Conservation (phyloP, 306 rosid species). For the Quercus parvula region DNA sequence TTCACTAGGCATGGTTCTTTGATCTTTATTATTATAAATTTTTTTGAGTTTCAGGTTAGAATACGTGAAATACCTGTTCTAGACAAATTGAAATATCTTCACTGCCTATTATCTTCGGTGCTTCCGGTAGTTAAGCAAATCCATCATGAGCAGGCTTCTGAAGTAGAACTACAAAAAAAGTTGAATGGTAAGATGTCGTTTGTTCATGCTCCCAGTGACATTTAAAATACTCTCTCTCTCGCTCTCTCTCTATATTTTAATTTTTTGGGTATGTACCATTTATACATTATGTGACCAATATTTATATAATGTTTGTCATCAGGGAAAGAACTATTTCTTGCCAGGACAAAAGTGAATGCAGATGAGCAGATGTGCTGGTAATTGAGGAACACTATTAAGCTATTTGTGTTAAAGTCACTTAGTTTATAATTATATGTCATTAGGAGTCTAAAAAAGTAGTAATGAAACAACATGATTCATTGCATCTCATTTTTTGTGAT, state of each 20-base stretch:
- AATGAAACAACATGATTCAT: not conserved
- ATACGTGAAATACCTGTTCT: conserved; percentile 80
- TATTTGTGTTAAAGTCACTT: not conserved
- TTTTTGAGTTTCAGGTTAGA: conserved; percentile 60
- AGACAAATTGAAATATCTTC: conserved; percentile 80
- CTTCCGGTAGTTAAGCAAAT: conserved; percentile 88
- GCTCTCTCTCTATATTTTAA: not conserved
- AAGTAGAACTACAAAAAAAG: conserved; percentile 84
- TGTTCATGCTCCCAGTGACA: not conserved
- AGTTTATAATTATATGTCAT: not conserved
- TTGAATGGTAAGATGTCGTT: conserved; percentile 62
- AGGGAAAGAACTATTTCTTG: conserved; percentile 78
- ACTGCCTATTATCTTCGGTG: conserved; percentile 71
- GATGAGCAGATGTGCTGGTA: conserved; percentile 99
- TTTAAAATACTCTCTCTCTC: not conserved
- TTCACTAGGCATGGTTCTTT: conserved; percentile 11
- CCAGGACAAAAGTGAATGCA: conserved; percentile 82
- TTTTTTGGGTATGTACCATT: conserved; percentile 11
- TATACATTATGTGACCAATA: conserved; percentile 16
- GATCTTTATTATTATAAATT: conserved; percentile 15
- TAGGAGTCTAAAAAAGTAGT: not conserved
- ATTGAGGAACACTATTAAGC: not conserved
- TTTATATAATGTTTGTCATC: conserved; percentile 30
- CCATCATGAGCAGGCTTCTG: conserved; percentile 76
- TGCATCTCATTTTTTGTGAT: not conserved